Evolutionary conservation across 192 early-diverging fungal genomes (phyloP).

Genomic region (Tieghemiomyces parasiticus): DNA sequence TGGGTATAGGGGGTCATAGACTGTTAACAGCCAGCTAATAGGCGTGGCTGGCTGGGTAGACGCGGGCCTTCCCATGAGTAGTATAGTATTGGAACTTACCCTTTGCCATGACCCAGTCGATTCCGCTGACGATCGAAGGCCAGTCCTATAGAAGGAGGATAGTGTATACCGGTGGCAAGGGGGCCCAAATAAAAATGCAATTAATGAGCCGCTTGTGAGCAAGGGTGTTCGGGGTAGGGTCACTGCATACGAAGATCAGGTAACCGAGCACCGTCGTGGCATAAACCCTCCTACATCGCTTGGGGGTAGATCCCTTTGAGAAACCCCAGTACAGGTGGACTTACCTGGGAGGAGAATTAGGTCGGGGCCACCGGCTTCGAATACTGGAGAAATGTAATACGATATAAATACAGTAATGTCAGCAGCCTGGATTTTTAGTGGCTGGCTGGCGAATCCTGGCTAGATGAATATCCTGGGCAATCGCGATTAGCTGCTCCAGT

Average conservation of each 20-base stretch:
- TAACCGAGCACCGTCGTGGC: background rate
- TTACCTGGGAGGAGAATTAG: constrained; percentile 22
- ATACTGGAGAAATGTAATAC: constrained; percentile 5
- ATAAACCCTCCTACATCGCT: background rate
- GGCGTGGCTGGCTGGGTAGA: background rate
- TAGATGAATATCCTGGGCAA: background rate
- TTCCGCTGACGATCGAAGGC: constrained; percentile 19
- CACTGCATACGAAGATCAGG: too few relatives aligned
- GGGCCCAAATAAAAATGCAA: background rate
- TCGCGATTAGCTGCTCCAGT: background rate
- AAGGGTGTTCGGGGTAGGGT: background rate
- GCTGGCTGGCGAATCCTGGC: background rate
- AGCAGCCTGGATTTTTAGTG: background rate
- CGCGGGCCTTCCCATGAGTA: background rate
- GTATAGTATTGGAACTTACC: constrained; percentile 12
- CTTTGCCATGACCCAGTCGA: constrained; percentile 25
- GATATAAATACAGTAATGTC: background rate
- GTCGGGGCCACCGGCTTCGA: constrained; percentile 16
- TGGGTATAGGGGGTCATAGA: background rate
- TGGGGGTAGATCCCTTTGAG: background rate
- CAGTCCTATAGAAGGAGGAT: constrained; percentile 12
- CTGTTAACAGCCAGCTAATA: background rate
- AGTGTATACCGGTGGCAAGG: background rate
- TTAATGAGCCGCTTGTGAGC: background rate
- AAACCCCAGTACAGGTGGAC: background rate